Evolutionary conservation across 192 early-diverging fungal species (phyloP).

Genomic region (Lobosporangium transversale): DNA sequence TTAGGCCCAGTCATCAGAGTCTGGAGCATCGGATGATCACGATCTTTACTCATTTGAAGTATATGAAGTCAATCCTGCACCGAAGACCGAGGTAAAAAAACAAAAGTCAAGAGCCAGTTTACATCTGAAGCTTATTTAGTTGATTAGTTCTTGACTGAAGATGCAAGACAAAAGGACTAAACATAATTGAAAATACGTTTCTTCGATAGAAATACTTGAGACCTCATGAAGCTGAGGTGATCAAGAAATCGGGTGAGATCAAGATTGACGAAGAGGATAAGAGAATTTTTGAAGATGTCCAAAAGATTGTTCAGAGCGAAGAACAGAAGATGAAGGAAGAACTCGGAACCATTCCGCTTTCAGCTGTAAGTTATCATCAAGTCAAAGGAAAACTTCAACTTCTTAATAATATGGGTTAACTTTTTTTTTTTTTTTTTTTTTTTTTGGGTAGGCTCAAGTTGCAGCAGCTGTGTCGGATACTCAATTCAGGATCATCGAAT

Average conservation of each 20-base stretch:
- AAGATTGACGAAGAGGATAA: conserved; percentile 41
- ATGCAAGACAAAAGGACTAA: too few relatives aligned
- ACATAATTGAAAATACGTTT: too few relatives aligned
- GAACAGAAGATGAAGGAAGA: conserved; percentile 29
- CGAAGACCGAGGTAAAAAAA: conserved; percentile 30
- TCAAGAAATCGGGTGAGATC: conserved; percentile 33
- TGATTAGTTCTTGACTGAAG: too few relatives aligned
- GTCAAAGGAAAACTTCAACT: too few relatives aligned
- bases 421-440: not conserved
- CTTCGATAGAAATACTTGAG: conserved; percentile 25
- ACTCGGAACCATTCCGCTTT: not conserved
- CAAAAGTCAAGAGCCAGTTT: too few relatives aligned
- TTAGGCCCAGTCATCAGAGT: conserved; percentile 45
- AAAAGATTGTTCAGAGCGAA: conserved; percentile 35
- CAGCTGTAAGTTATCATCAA: too few relatives aligned
- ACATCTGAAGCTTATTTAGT: too few relatives aligned
- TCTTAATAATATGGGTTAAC: too few relatives aligned
- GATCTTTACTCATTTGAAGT: conserved; percentile 77
- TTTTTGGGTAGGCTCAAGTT: conserved; percentile 19
- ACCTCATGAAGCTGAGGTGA: conserved; percentile 44
- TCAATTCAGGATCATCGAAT: conserved; percentile 41
- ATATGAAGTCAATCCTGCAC: conserved; percentile 74
- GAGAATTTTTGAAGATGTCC: conserved; percentile 25
- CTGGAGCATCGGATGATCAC: conserved; percentile 73
- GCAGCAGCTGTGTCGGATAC: conserved; percentile 29